Percentiles rank a stretch among this genome's conserved stretches.
Conservation (phyloP, 106 monocot genomes). For the Allium sativum region DNA sequence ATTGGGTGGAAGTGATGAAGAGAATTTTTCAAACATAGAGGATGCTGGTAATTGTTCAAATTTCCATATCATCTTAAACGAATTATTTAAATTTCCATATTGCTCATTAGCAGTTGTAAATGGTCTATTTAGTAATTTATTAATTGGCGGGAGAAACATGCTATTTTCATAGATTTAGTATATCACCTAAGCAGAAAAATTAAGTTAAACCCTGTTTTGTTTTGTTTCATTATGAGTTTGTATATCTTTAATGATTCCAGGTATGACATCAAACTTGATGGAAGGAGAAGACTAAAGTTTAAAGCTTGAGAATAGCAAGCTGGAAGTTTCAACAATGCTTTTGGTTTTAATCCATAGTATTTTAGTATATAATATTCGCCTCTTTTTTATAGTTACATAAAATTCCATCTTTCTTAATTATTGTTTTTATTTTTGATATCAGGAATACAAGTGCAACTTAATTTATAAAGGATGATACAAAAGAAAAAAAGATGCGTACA, state of each 20-base stretch:
- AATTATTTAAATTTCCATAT: no score
- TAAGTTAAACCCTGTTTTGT: neutral
- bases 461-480: constrained; percentile 55
- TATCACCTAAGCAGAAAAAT: neutral
- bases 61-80: no score
- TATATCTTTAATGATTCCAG: constrained; percentile 10
- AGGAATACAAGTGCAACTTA: constrained; percentile 78
- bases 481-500: constrained; percentile 29
- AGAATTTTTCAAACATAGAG: constrained; percentile 45
- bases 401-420: neutral
- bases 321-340: no score
- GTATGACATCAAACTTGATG: constrained; percentile 9
- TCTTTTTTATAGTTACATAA: neutral
- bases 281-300: constrained; percentile 38
- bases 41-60: constrained; percentile 31
- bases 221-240: neutral
- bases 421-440: neutral
- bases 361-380: no score
- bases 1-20: constrained; percentile 45
- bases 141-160: no score
- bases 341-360: no score
- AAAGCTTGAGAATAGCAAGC: constrained; percentile 47
- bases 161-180: neutral
- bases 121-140: neutral
- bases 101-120: no score